These are phyloP conservation scores for Phytophthora fragariae DNA, from an alignment of 352 stramenopile genomes.

Conservation along the genomic window DNA sequence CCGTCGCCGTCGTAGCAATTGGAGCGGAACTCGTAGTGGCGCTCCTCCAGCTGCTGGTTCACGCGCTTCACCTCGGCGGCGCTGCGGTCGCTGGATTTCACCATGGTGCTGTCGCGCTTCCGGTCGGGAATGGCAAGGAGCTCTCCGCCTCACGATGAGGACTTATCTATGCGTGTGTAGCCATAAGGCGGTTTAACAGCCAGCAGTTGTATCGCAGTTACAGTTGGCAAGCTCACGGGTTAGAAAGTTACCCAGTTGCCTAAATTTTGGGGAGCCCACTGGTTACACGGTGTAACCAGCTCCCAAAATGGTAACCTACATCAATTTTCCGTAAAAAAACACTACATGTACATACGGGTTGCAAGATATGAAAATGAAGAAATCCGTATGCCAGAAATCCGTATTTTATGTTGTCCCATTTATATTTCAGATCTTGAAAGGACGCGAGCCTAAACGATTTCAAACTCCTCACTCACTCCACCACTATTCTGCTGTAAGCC, in stretches of 20 bases:
- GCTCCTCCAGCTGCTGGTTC: conserved; percentile 87
- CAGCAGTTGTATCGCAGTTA: neutral
- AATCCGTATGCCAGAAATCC: no score
- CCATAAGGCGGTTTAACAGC: neutral
- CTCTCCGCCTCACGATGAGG: conserved; percentile 4
- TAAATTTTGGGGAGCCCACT: no score
- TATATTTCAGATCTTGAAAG: neutral
- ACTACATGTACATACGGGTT: no score
- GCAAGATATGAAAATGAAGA: no score
- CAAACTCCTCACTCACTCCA: neutral
- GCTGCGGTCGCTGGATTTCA: conserved; percentile 50
- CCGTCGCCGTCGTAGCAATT: conserved; percentile 88
- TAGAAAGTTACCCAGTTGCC: no score
- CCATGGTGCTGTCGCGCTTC: conserved; percentile 33
- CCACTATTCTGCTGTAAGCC: neutral
- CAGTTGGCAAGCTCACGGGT: neutral
- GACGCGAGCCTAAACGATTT: neutral
- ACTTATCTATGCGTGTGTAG: conserved; percentile 14
- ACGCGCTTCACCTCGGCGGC: conserved; percentile 75
- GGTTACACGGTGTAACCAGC: no score
- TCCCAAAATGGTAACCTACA: no score
- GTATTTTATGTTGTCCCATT: no score
- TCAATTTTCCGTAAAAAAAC: no score
- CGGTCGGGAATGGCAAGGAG: neutral
- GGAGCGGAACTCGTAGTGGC: conserved; percentile 89